Base-by-base conservation (phyloP, 306 rosid species). In the Casuarina cunninghamiana region DNA sequence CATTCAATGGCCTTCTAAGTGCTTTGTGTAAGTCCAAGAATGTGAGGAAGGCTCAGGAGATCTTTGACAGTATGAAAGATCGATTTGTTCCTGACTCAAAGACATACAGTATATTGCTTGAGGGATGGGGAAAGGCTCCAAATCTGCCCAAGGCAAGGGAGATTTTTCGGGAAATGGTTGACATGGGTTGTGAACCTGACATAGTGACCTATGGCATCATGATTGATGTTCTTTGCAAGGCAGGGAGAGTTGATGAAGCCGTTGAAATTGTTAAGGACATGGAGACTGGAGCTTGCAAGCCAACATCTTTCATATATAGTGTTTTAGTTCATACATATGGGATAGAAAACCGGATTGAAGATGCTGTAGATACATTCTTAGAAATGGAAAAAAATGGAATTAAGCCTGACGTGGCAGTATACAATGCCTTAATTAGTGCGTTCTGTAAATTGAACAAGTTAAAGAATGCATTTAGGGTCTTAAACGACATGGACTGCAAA, bases 31-130 rank as follows among this genome's bases (percentile, higher is more conserved):
- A 92, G 84, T 88, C 97, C 74, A 89, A 84, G 76, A 94, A 90
- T 88, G 92, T 88, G 53, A 88, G 97, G 88, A 94, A 92, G 89
- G 98, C 97, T 63, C 97, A 92, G 63, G 98, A 94, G 90, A 84
- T 94, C 53, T 94, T 90, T 80, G 93, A 92, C 53, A 53, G 72
- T 35, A 86, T 82, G 85, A 90, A 84, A 86, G 97, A 81, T 54
- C 81, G 77, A 66, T 94, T 87, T 79, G 81, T 76, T 44, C 95
- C 92, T 0, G 97, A 90, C 75, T 81, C 92, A 0, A 94, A 92
- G 76, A 94, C 86, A 53, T 92, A 82, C 37, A 92, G 97, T 79
- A 90, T 94, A 74, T 78, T 94, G 79, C 89, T 94, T 69, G 91
- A 81, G 41, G 98, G 97, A 39, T 94, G 97, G 97, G 98, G 98